These are phyloP conservation scores for Ascochyta lentis DNA, from an alignment of 2,329 filamentous ascomycete genomes.

Conservation along the genomic window DNA sequence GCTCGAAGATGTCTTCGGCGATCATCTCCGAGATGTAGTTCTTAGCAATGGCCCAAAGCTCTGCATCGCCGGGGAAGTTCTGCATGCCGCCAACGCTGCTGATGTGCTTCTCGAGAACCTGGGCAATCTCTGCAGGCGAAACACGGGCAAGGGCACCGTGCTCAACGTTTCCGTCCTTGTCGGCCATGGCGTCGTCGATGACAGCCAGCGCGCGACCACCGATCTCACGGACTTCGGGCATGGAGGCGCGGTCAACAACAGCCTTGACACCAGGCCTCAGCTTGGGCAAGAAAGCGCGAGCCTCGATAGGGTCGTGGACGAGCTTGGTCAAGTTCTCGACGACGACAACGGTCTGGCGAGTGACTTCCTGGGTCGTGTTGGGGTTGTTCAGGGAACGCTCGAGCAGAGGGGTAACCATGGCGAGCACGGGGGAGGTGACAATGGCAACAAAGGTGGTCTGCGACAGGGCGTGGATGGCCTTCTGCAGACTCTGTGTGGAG, in stretches of 20 bases:
- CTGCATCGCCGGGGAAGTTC: slow-evolving; percentile 65
- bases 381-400: slow-evolving; percentile 94
- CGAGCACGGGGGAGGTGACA: slow-evolving; percentile 93
- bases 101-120: slow-evolving; percentile 77
- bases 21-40: slow-evolving; percentile 84
- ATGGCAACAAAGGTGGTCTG: slow-evolving; percentile 98
- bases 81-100: slow-evolving; percentile 71
- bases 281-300: slow-evolving; percentile 92
- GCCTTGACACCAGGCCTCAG: slow-evolving; percentile 90
- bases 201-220: slow-evolving; percentile 81
- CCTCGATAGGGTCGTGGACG: slow-evolving; percentile 94
- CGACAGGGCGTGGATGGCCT: slow-evolving; percentile 94
- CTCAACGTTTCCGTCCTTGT: slow-evolving; percentile 61
- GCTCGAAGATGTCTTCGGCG: slow-evolving; percentile 84
- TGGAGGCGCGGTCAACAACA: slow-evolving; percentile 84
- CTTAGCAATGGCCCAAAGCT: slow-evolving; percentile 70
- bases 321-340: slow-evolving; percentile 98
- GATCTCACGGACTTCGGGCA: slow-evolving; percentile 93
- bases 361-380: slow-evolving; percentile 87
- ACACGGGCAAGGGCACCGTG: slow-evolving; percentile 67
- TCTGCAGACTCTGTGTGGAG: slow-evolving; percentile 84
- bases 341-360: slow-evolving; percentile 94
- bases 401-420: slow-evolving; percentile 90
- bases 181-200: slow-evolving; percentile 90
- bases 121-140: slow-evolving; percentile 74